Evolutionary conservation across 306 rosid genomes (phyloP), one percentile per base, ranked within the genome.

Genomic region (Cucurbita maxima): DNA sequence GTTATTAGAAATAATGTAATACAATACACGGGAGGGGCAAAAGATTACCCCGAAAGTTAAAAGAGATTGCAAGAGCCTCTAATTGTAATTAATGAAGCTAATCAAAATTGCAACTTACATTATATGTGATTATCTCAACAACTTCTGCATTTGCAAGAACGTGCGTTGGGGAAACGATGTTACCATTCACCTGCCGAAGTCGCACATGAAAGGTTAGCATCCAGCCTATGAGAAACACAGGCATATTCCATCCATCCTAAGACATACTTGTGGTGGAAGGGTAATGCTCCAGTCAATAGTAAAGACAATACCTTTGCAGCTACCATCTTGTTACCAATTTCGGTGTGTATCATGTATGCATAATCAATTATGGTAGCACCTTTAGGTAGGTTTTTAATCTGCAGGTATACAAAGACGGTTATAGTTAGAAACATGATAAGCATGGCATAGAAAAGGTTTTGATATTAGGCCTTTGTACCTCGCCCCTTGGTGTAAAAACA

Each of bases 271-370:
- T 73, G 73, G 78, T 50, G 68, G 20, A 75, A 79, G 36, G 77
- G 41, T 3, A 43, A 76, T 75, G 50, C 11, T 25, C 22, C 76
- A 77, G 67, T 72, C 59, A 51, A 72, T 58, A 53, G 40, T 51
- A 48, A 58, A 62, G 71, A 57, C 40, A 48, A 52, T 86, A 91
- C 99, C 99, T 91, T 95, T 13, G 99, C 97, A 57, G 99, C 99
- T 67, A 91, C 97, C 97, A 89, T 95, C 85, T 89, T 91, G 88
- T 95, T 95, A 77, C 97, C 99, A 76, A 95, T 81, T 84, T 91
- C 99, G 75, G 99, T 95, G 88, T 95, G 99, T 86, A 95, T 95
- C 96, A 95, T 91, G 80, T 95, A 95, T 54, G 99, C 97, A 76
- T 95, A 95, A 81, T 95, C 99, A 73, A 95, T 88, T 73, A 86